Conservation (phyloP, 805 yeast species). For the Zygosaccharomyces bailii region DNA sequence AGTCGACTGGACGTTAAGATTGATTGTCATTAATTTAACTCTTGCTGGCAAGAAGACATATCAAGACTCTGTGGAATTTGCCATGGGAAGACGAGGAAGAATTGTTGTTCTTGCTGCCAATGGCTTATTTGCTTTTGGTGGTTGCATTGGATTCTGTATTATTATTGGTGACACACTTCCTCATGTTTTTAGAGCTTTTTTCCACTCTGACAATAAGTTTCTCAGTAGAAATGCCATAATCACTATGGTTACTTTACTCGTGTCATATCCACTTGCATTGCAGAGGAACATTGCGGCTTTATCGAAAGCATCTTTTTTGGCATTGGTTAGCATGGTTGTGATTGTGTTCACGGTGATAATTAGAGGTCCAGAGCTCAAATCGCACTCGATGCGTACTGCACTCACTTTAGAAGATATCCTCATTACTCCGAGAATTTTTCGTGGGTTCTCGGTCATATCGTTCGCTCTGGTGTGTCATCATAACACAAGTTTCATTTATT, state of each 20-base stretch:
- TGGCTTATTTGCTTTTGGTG: conserved; percentile 90
- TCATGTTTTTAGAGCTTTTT: conserved; percentile 70
- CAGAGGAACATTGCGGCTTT: conserved; percentile 76
- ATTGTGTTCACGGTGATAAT: conserved; percentile 71
- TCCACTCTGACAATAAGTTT: conserved; percentile 34
- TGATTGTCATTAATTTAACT: conserved; percentile 79
- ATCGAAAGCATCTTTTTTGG: conserved; percentile 84
- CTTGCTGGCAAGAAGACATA: conserved; percentile 73
- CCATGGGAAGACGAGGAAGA: conserved; percentile 74
- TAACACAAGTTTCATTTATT: conserved; percentile 85
- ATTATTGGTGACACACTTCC: conserved; percentile 95
- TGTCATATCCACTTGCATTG: conserved; percentile 81
- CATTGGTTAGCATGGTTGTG: conserved; percentile 76
- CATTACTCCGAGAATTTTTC: conserved; percentile 65
- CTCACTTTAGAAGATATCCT: conserved; percentile 47
- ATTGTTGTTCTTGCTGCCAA: conserved; percentile 67
- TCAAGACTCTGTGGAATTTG: conserved; percentile 77
- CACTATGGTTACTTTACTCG: conserved; percentile 58
- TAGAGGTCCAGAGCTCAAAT: conserved; percentile 63
- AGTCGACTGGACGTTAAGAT: conserved; percentile 83
- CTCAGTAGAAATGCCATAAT: conserved; percentile 62
- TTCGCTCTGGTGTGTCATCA: conserved; percentile 96
- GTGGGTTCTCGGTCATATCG: conserved; percentile 90
- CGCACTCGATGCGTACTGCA: conserved; percentile 44
- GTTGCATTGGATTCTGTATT: conserved; percentile 88